Evolutionary conservation across 805 yeast genomes (phyloP).

Genomic region (Kodamaea kakaduensis): DNA sequence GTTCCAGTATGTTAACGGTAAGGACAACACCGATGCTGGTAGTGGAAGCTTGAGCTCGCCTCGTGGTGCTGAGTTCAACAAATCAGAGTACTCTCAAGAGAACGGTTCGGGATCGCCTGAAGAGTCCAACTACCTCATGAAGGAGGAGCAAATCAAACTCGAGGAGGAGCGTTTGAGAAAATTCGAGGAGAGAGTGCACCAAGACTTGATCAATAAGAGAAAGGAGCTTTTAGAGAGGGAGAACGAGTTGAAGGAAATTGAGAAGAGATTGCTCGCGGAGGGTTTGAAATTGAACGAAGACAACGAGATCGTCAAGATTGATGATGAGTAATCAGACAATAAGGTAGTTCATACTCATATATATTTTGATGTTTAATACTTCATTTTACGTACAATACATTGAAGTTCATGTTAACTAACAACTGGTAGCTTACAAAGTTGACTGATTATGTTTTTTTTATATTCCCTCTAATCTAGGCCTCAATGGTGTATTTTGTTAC

Average conservation of each 20-base stretch:
- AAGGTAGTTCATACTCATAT: no score
- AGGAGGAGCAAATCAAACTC: slow-evolving; percentile 84
- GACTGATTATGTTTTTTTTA: no score
- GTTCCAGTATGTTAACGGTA: slow-evolving; percentile 35
- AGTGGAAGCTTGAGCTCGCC: background rate
- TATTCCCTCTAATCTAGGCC: slow-evolving; percentile 1
- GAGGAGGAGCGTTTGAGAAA: slow-evolving; percentile 87
- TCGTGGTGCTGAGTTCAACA: slow-evolving; percentile 10
- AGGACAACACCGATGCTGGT: slow-evolving; percentile 7
- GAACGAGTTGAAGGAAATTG: slow-evolving; percentile 78
- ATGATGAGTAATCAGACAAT: slow-evolving; percentile 11
- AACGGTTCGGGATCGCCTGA: slow-evolving; percentile 7
- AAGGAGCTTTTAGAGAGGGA: slow-evolving; percentile 82
- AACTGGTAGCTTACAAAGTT: slow-evolving; percentile 6
- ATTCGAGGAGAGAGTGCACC: slow-evolving; percentile 86
- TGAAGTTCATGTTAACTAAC: no score
- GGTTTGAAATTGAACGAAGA: slow-evolving; percentile 42
- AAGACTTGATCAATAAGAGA: slow-evolving; percentile 74
- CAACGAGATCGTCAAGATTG: slow-evolving; percentile 31
- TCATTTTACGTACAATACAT: no score
- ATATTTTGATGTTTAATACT: no score
- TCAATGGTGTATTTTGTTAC: slow-evolving; percentile 50
- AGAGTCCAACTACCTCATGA: slow-evolving; percentile 40
- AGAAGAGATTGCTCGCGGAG: slow-evolving; percentile 60
- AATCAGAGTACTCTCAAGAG: background rate